phyloP scores from a whole-genome alignment of 2,329 filamentous ascomycete genomes.

The Coniochaeta pulveracea region DNA sequence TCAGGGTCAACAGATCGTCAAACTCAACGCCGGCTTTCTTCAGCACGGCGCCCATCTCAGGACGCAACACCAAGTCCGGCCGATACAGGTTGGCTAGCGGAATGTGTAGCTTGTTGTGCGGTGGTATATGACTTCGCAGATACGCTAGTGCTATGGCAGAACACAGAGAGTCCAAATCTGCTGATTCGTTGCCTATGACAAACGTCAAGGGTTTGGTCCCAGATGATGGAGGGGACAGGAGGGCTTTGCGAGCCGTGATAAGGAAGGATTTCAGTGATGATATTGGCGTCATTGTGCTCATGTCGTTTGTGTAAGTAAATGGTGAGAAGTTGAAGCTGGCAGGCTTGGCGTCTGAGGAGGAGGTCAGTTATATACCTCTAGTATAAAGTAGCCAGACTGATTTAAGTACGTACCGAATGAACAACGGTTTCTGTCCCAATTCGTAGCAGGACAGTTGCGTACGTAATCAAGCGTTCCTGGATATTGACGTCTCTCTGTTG shows the following conservation, averaged over 20 bases:
- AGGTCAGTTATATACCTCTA: too few species aligned
- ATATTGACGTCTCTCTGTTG: too few species aligned
- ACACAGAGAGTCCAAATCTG: conserved; percentile 76
- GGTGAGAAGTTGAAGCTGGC: too few species aligned
- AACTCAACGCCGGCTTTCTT: conserved; percentile 44
- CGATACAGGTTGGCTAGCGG: conserved; percentile 62
- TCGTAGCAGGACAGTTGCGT: too few species aligned
- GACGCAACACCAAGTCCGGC: conserved; percentile 57
- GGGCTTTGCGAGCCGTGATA: conserved; percentile 32
- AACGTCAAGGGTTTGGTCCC: conserved; percentile 40
- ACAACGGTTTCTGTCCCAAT: too few species aligned
- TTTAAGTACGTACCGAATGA: too few species aligned
- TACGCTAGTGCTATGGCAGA: conserved; percentile 66
- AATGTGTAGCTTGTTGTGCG: conserved; percentile 46
- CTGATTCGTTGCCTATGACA: conserved; percentile 58
- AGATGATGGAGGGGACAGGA: conserved; percentile 31
- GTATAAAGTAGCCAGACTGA: too few species aligned
- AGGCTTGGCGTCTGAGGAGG: too few species aligned
- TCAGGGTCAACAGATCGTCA: conserved; percentile 52
- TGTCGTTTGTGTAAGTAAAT: not conserved
- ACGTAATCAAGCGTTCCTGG: too few species aligned
- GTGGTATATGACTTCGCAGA: conserved; percentile 48
- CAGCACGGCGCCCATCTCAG: conserved; percentile 60
- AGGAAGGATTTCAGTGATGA: conserved; percentile 39
- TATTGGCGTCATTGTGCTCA: conserved; percentile 11